Evolutionary conservation across 2,329 filamentous ascomycete species (phyloP).

Genomic region (Paradendryphiella salina): DNA sequence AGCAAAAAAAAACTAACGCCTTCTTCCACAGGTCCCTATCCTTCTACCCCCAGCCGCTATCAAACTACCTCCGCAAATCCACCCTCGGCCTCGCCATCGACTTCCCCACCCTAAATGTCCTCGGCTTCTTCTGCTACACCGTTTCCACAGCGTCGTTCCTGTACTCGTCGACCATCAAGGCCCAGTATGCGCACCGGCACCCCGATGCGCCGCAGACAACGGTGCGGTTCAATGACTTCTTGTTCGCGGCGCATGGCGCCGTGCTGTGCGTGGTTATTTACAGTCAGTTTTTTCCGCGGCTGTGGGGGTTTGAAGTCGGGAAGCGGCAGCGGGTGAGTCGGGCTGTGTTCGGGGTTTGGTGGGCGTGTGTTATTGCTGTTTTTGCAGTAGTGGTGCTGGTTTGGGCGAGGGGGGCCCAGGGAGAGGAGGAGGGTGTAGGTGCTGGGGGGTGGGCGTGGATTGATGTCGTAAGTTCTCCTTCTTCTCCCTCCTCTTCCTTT

Average conservation of each 20-base stretch:
- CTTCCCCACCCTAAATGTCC: constrained; percentile 75
- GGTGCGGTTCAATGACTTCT: constrained; percentile 86
- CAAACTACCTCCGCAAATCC: constrained; percentile 75
- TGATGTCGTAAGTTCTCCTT: constrained; percentile 57
- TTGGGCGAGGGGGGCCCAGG: constrained; percentile 49
- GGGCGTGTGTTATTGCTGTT: constrained; percentile 67
- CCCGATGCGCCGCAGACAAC: constrained; percentile 74
- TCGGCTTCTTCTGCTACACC: constrained; percentile 75
- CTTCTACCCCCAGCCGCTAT: constrained; percentile 87
- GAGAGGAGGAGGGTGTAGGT: constrained; percentile 51
- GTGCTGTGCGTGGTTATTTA: constrained; percentile 72
- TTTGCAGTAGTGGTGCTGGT: constrained; percentile 57
- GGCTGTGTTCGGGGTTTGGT: constrained; percentile 69
- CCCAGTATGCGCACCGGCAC: constrained; percentile 83
- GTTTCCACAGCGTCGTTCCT: constrained; percentile 75
- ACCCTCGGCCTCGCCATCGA: constrained; percentile 86
- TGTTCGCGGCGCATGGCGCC: constrained; percentile 81
- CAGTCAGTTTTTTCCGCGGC: constrained; percentile 70
- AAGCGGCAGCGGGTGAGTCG: constrained; percentile 58
- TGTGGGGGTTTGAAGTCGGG: constrained; percentile 76
- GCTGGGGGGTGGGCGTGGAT: constrained; percentile 64
- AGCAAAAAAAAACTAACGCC: constrained; percentile 1
- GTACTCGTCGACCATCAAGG: constrained; percentile 74
- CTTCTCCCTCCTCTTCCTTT: no score
- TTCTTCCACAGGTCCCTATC: constrained; percentile 67